These are phyloP conservation scores for Trichoderma arundinaceum DNA, from an alignment of 2,329 filamentous ascomycete species.

Conservation along the genomic window DNA sequence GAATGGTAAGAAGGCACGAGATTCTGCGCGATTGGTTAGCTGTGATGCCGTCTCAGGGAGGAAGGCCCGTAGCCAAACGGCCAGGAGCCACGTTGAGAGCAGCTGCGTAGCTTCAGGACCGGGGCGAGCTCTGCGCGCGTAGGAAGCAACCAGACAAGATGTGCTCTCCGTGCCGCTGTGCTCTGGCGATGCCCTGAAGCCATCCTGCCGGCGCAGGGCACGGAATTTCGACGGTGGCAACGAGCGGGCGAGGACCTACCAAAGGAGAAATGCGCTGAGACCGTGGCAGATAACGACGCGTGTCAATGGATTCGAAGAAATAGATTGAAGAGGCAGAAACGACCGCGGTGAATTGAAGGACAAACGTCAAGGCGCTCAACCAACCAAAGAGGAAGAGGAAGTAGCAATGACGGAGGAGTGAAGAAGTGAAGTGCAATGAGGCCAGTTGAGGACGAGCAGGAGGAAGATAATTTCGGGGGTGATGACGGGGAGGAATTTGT, in stretches of 20 bases:
- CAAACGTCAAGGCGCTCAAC: conserved; percentile 30
- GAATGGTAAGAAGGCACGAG: conserved; percentile 42
- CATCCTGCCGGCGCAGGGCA: conserved; percentile 5
- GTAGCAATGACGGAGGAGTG: conserved; percentile 47
- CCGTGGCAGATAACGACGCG: conserved; percentile 39
- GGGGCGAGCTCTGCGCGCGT: conserved; percentile 2
- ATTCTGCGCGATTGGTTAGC: conserved; percentile 37
- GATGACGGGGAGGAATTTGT: conserved; percentile 33
- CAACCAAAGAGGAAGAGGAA: conserved; percentile 41
- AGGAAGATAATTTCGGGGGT: conserved; percentile 39
- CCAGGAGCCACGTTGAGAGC: conserved; percentile 31
- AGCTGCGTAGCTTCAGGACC: conserved; percentile 7
- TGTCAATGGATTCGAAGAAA: conserved; percentile 44
- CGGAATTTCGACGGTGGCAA: not conserved
- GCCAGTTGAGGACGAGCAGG: conserved; percentile 32
- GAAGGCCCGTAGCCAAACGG: conserved; percentile 7
- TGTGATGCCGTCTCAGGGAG: not conserved
- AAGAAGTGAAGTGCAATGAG: conserved; percentile 37
- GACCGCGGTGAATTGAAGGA: conserved; percentile 33
- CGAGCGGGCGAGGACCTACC: conserved; percentile 27
- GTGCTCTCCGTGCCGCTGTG: not conserved
- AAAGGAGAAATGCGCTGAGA: conserved; percentile 28
- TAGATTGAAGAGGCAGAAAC: conserved; percentile 39
- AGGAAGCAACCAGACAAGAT: not conserved
- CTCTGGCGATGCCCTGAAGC: not conserved